Conservation (phyloP, 2,329 filamentous ascomycete genomes). For the Botryotinia convoluta region DNA sequence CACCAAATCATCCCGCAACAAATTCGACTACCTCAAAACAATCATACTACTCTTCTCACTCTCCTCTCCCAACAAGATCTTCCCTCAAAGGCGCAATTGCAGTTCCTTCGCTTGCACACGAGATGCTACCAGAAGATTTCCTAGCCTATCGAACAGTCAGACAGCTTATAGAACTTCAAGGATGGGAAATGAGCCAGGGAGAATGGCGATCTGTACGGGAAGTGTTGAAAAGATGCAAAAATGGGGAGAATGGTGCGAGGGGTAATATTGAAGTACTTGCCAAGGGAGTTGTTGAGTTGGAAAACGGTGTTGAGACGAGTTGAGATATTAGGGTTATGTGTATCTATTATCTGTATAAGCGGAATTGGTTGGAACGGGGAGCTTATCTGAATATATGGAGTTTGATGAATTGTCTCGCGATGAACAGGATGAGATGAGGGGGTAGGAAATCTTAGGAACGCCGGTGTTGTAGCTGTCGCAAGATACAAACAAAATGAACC, state of each 20-base stretch:
- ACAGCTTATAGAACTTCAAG: constrained; percentile 8
- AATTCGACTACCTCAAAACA: not conserved
- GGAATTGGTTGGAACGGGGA: not conserved
- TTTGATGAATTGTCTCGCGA: not conserved
- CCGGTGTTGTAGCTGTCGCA: too few species aligned
- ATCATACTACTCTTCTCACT: not conserved
- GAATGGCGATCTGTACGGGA: constrained; percentile 4
- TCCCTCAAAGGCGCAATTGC: not conserved
- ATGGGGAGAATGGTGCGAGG: not conserved
- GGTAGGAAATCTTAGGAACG: too few species aligned
- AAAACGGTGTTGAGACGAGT: not conserved
- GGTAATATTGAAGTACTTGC: not conserved
- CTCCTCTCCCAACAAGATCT: not conserved
- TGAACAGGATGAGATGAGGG: too few species aligned
- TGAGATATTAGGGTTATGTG: not conserved
- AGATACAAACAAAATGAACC: not conserved
- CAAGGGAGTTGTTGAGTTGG: not conserved
- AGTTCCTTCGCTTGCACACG: not conserved
- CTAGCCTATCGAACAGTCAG: not conserved
- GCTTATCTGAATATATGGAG: not conserved
- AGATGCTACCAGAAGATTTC: not conserved
- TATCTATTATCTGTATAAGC: not conserved
- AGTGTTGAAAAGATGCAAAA: not conserved
- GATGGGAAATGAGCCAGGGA: not conserved
- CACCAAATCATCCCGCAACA: too few species aligned